Base-by-base conservation (phyloP, 2,329 filamentous ascomycete species). In the Trichoderma guizhouense region DNA sequence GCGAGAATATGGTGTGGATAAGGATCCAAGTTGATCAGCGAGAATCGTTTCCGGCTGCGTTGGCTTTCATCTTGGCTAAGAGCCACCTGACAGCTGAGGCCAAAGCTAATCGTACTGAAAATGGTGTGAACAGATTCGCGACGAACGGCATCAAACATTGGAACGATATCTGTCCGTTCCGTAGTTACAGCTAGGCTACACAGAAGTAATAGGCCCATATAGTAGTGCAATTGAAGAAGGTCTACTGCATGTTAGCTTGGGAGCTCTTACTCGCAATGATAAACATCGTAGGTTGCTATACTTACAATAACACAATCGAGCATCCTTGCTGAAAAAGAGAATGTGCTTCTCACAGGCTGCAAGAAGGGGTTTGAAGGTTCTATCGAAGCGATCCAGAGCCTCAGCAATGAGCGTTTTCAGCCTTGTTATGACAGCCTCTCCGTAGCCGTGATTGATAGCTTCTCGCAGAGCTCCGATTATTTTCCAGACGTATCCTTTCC, bases 1-100 rank as follows among this genome's bases (percentile, higher is more conserved):
- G 65, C 65, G 26, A 68, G 65, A 18, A 68, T 58, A 32, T 68
- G 65, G 39, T 68, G 65, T 4, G 65, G 65, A 24, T 68, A 68
- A 21, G 65, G 65, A 24, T 68, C 65, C n/a, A 58, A 30, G 34
- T 12, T 68, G 15, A 68, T 58, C 53, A 68, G 30, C 5, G 65
- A 68, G 32, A 24, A 58, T 7, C 43, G 51, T 11, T 11, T 58
- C 21, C 32, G 21, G 34, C 18, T 43, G 12, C 24, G 53, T 24
- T 47, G 51, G 3, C 3, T 7, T 3, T 9, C 34, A 2, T 26
- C 34, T 30, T 24, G 24, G 26, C 24, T 15, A 12, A 68, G 18
- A 32, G 65, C 32, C 9, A 68, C 65, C 34, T 30, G 65, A 2
- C 65, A 68, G 32, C 53, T 68, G 24, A 68, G 65, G 1, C 65